Conservation (phyloP, 2,329 filamentous ascomycete species). For the Apiospora rasikravindrae region DNA sequence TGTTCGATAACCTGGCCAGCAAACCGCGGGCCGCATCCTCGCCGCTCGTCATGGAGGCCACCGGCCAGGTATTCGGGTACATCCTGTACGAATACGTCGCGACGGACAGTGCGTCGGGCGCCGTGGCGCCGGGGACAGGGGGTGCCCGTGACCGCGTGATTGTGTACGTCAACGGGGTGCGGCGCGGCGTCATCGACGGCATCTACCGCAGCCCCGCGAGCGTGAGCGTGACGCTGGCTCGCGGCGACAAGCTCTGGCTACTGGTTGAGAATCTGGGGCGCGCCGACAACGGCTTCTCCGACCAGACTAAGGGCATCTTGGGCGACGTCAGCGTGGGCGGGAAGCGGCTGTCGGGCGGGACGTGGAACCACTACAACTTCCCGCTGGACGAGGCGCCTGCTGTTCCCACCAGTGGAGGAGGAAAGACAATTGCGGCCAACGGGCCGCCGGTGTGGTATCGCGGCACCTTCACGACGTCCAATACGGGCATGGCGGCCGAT, state of each 20-base stretch:
- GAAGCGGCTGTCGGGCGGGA: constrained; percentile 32
- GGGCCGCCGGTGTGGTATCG: constrained; percentile 37
- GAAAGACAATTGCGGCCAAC: constrained; percentile 17
- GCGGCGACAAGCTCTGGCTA: constrained; percentile 48
- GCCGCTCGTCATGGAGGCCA: constrained; percentile 51
- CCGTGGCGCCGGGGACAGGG: constrained; percentile 48
- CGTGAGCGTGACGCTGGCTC: constrained; percentile 43
- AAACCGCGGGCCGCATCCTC: constrained; percentile 28
- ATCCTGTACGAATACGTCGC: constrained; percentile 48
- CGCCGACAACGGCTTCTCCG: constrained; percentile 47
- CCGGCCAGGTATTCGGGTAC: constrained; percentile 51
- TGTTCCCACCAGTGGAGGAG: not conserved
- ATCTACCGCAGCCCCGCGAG: constrained; percentile 45
- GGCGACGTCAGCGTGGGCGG: constrained; percentile 48
- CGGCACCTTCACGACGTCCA: constrained; percentile 38
- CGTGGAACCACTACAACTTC: constrained; percentile 48
- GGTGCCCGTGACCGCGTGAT: constrained; percentile 46
- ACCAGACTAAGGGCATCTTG: constrained; percentile 53
- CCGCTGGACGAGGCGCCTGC: constrained; percentile 38
- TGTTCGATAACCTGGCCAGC: constrained; percentile 44
- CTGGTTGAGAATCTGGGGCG: constrained; percentile 58
- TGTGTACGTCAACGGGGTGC: constrained; percentile 50
- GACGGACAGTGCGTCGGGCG: constrained; percentile 35
- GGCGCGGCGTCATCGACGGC: constrained; percentile 52
- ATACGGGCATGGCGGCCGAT: constrained; percentile 31